These are phyloP conservation scores for Suillus luteus DNA, from an alignment of 768 basidiomycete genomes.

Conservation along the genomic window DNA sequence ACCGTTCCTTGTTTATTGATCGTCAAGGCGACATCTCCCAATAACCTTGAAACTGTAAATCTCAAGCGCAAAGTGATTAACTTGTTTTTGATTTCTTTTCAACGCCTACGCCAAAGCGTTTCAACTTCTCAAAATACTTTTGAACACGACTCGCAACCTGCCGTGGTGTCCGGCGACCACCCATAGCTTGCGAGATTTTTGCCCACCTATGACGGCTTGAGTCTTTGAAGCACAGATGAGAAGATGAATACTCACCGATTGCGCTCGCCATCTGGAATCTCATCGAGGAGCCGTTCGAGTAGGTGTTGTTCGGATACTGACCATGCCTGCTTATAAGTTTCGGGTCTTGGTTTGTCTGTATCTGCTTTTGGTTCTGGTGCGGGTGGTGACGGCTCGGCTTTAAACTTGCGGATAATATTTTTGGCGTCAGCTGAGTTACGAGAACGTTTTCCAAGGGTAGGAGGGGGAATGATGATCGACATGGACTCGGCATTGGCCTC, in stretches of 20 bases:
- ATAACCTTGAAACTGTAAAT: background rate
- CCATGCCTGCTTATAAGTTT: constrained; percentile 87
- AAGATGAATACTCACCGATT: constrained; percentile 52
- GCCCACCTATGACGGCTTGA: constrained; percentile 55
- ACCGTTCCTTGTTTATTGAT: background rate
- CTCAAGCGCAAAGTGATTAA: background rate
- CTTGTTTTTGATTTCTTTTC: constrained; percentile 27
- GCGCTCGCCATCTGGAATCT: constrained; percentile 77
- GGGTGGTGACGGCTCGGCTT: constrained; percentile 18
- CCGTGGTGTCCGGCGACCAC: constrained; percentile 70
- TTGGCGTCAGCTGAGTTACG: constrained; percentile 24
- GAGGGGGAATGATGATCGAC: constrained; percentile 18
- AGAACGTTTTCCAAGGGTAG: constrained; percentile 30
- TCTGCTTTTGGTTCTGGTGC: constrained; percentile 23
- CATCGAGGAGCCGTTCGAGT: constrained; percentile 70
- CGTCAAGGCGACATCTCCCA: background rate
- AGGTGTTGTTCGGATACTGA: constrained; percentile 74
- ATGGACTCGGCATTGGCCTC: constrained; percentile 17
- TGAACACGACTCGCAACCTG: constrained; percentile 91
- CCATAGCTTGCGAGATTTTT: constrained; percentile 82
- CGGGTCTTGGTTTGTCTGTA: constrained; percentile 33
- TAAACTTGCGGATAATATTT: constrained; percentile 18
- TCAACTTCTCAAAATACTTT: constrained; percentile 86
- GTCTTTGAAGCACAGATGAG: constrained; percentile 13
- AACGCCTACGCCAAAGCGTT: constrained; percentile 64